Evolutionary conservation across 2,329 filamentous ascomycete species (phyloP).

Genomic region (Penicillium digitatum): DNA sequence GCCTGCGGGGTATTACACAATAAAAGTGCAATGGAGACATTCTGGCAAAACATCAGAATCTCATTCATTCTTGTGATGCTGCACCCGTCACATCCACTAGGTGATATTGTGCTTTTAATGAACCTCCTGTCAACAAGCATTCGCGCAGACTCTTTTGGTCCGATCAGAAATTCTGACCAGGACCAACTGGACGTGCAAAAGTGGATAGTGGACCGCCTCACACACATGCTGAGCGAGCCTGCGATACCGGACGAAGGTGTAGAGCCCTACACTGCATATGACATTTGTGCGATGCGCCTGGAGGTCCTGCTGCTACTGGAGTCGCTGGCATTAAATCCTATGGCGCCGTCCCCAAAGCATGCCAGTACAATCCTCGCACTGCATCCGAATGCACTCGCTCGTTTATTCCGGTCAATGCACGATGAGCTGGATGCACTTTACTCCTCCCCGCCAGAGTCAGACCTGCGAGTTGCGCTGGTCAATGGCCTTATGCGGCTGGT

Average conservation of each 20-base stretch:
- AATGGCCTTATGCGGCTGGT: conserved; percentile 60
- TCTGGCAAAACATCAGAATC: conserved; percentile 57
- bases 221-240: conserved; percentile 54
- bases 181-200: conserved; percentile 43
- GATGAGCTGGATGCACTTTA: conserved; percentile 65
- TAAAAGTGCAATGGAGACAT: conserved; percentile 42
- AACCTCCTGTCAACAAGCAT: conserved; percentile 55
- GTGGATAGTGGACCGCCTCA: conserved; percentile 55
- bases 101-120: conserved; percentile 53
- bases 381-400: conserved; percentile 67
- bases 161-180: conserved; percentile 43
- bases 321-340: conserved; percentile 40
- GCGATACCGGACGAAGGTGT: conserved; percentile 46
- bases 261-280: conserved; percentile 35
- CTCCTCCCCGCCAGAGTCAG: conserved; percentile 44
- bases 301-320: conserved; percentile 45
- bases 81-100: conserved; percentile 54
- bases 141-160: conserved; percentile 52
- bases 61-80: conserved; percentile 59
- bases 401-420: conserved; percentile 70
- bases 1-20: conserved; percentile 47
- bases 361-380: conserved; percentile 61
- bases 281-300: conserved; percentile 43
- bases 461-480: conserved; percentile 51
- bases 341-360: conserved; percentile 58